Evolutionary conservation across 1,284 basidiomycete genomes (phyloP), one percentile per base, ranked within the genome.

Genomic region (Meira miltonrushii): DNA sequence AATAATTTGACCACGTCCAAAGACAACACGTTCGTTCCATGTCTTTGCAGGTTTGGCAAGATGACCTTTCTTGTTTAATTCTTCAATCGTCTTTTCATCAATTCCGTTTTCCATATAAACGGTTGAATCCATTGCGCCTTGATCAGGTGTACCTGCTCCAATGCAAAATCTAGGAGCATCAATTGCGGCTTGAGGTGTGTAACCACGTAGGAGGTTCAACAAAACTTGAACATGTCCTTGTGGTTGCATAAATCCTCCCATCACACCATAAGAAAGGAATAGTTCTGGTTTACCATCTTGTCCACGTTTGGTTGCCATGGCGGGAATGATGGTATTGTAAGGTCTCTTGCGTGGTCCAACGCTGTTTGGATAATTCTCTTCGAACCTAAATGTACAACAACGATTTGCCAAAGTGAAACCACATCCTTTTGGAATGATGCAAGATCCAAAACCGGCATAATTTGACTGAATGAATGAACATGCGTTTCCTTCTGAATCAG

Each of bases 101-200:
- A 95, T 87, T 0, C 86, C 88, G 33, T 92, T 89, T 79, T 96
- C 93, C 57, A 96, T 85, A 79, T 87, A 92, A 4, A 95, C 87
- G 65, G 88, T 86, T 60, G 87, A 88, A 71, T 89, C 88, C 54
- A 87, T 83, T 69, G 65, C 76, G 4, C 75, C 82, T 1, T 84
- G 80, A 61, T 88, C 87, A 0, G 89, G 88, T 67, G 84, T 84
- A 19, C 88, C 89, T 2, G 90, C 84, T 19, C 90, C 66, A 90
- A 96, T 93, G 78, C 92, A 95, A 81, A 96, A 94, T n/a, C 92
- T 85, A 2, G 92, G 92, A 0, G 92, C 88, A 79, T 96, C 94
- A 41, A 95, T 83, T 0, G 70, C 68, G 11, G 62, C 61, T 50
- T 74, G 72, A 7, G 90, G 84, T 2, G 85, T 87, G 77, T 87